Conservation (phyloP, 257 asterid species). For the Salvia hispanica region DNA sequence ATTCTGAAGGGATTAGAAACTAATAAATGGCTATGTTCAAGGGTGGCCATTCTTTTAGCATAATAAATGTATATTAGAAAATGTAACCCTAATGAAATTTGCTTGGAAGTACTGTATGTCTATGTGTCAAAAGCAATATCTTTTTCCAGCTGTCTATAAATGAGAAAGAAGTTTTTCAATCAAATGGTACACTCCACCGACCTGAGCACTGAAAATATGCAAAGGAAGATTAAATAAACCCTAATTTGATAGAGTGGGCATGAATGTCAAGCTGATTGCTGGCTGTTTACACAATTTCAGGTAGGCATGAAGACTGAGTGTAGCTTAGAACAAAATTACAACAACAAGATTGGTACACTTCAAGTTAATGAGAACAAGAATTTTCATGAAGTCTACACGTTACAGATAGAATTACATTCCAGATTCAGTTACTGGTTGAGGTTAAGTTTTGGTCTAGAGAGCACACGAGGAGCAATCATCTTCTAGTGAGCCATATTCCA, state of each 20-base stretch:
- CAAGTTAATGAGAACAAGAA: conserved; percentile 3
- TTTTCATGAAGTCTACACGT: conserved; percentile 17
- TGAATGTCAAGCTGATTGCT: background rate
- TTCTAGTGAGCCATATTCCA: conserved; percentile 25
- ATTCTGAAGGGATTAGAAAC: background rate
- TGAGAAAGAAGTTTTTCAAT: background rate
- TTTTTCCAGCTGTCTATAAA: background rate
- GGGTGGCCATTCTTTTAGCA: background rate
- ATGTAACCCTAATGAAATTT: conserved; percentile 6
- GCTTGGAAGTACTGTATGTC: background rate
- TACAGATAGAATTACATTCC: conserved; percentile 35
- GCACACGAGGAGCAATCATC: conserved; percentile 26
- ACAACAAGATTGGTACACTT: conserved; percentile 28
- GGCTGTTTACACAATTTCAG: background rate
- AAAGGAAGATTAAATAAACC: conserved; percentile 11
- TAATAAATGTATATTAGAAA: background rate
- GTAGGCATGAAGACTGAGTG: background rate
- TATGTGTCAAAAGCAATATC: background rate
- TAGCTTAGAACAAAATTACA: conserved; percentile 16
- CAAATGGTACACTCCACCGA: conserved; percentile 12
- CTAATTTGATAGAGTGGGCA: background rate
- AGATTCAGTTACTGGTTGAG: conserved; percentile 26
- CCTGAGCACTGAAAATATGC: background rate
- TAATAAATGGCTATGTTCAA: background rate
- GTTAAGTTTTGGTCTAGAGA: conserved; percentile 23